A percentile compares a stretch with the other conserved stretches of the same genome.
Evolutionary conservation across 2,329 filamentous ascomycete genomes (phyloP).

Genomic region (Aspergillus thermomutatus): DNA sequence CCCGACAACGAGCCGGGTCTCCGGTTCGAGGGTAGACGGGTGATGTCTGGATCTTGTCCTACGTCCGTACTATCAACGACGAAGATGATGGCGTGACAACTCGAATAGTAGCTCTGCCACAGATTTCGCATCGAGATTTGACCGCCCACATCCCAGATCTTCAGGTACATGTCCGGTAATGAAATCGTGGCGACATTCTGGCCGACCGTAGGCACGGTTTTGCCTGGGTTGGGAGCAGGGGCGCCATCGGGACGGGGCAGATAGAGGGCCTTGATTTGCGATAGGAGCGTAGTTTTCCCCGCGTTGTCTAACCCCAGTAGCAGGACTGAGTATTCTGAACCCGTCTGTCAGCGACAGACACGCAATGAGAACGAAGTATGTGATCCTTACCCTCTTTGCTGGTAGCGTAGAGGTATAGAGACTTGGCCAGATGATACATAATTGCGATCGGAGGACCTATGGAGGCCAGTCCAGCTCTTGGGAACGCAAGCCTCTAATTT

Average conservation of each 20-base stretch:
- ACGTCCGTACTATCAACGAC: conserved; percentile 95
- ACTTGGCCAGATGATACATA: conserved; percentile 97
- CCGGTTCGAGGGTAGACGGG: conserved; percentile 38
- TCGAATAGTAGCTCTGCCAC: conserved; percentile 94
- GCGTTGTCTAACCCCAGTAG: conserved; percentile 97
- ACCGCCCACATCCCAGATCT: conserved; percentile 97
- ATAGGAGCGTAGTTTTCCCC: conserved; percentile 96
- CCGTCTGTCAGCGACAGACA: conserved; percentile 1
- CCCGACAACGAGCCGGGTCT: conserved; percentile 27
- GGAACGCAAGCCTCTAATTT: conserved; percentile 11
- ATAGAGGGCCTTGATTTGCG: conserved; percentile 91
- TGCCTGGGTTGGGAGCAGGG: conserved; percentile 59
- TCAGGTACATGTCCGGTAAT: conserved; percentile 91
- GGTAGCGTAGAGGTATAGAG: conserved; percentile 89
- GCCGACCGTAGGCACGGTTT: conserved; percentile 93
- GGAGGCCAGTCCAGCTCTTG: conserved; percentile 17
- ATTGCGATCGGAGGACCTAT: conserved; percentile 23
- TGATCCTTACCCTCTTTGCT: conserved; percentile 78
- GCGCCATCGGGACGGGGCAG: conserved; percentile 39
- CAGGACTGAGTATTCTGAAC: conserved; percentile 88
- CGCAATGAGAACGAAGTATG: neutral
- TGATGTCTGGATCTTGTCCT: conserved; percentile 71
- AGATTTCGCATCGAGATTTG: conserved; percentile 84
- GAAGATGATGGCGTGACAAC: conserved; percentile 95
- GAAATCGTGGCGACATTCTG: conserved; percentile 94